These are phyloP conservation scores for Endotrypanum monterogeii DNA, from an alignment of 208 protist genomes.

Conservation along the genomic window DNA sequence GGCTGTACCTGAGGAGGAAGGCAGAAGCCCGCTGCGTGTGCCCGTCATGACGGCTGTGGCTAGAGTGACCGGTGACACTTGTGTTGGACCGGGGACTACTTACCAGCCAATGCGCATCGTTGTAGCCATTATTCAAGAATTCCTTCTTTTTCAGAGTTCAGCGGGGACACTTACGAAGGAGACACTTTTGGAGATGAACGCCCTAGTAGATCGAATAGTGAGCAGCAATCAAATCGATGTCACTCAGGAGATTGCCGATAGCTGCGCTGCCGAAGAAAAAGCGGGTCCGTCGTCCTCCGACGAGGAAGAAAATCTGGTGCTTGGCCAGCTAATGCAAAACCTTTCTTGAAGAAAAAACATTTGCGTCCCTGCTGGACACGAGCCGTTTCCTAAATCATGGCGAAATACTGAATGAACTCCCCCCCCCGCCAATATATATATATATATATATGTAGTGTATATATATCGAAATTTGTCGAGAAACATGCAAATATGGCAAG, in stretches of 20 bases:
- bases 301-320: slow-evolving; percentile 13
- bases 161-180: slow-evolving; percentile 68
- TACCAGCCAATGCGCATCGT: slow-evolving; percentile 69
- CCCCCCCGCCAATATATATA: too few species aligned
- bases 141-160: slow-evolving; percentile 84
- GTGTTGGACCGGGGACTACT: slow-evolving; percentile 17
- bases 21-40: slow-evolving; percentile 39
- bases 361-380: not conserved
- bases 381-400: too few species aligned
- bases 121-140: slow-evolving; percentile 86
- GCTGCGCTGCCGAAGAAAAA: not conserved
- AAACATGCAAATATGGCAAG: too few species aligned
- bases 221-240: slow-evolving; percentile 61
- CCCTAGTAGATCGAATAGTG: slow-evolving; percentile 48
- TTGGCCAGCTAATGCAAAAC: slow-evolving; percentile 21
- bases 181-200: slow-evolving; percentile 48
- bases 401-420: not conserved
- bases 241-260: slow-evolving; percentile 4
- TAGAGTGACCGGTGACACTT: slow-evolving; percentile 33
- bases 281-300: not conserved
- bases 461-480: too few species aligned
- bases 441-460: too few species aligned
- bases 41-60: slow-evolving; percentile 70
- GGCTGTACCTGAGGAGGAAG: not conserved
- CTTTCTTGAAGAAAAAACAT: not conserved